Conservation (phyloP, 1,139 yeast species). For the Yamadazyma blattariae region DNA sequence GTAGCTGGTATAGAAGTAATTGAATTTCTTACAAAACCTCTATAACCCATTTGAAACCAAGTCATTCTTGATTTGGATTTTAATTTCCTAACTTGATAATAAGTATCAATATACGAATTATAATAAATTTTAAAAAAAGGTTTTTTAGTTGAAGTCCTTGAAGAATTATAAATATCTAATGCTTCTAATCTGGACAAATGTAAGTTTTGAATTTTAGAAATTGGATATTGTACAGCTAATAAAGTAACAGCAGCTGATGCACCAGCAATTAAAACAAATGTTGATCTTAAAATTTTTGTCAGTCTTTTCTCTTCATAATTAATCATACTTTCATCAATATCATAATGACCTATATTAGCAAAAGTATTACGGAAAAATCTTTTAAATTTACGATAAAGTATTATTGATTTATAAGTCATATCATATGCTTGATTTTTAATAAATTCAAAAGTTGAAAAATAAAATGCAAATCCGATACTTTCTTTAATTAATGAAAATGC, state of each 20-base stretch:
- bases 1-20: constrained; percentile 83
- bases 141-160: constrained; percentile 22
- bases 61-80: constrained; percentile 52
- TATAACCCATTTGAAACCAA: constrained; percentile 69
- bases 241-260: constrained; percentile 80
- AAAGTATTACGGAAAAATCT: constrained; percentile 18
- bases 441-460: constrained; percentile 82
- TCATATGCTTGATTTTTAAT: constrained; percentile 67
- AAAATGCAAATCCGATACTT: constrained; percentile 80
- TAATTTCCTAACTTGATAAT: constrained; percentile 53
- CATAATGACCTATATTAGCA: constrained; percentile 19
- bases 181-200: constrained; percentile 80
- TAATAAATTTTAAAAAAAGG: constrained; percentile 54
- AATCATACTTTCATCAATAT: constrained; percentile 29
- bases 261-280: constrained; percentile 82
- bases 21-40: constrained; percentile 74
- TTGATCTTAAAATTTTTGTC: constrained; percentile 56
- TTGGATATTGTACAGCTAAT: constrained; percentile 79
- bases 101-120: constrained; percentile 73
- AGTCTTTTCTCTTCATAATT: constrained; percentile 38
- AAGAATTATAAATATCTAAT: constrained; percentile 61
- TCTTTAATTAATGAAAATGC: constrained; percentile 75
- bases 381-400: constrained; percentile 33
- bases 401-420: constrained; percentile 57
- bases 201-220: constrained; percentile 73